phyloP scores from a whole-genome alignment of 371 early-diverging fungal species.

The Lichtheimia corymbifera region DNA sequence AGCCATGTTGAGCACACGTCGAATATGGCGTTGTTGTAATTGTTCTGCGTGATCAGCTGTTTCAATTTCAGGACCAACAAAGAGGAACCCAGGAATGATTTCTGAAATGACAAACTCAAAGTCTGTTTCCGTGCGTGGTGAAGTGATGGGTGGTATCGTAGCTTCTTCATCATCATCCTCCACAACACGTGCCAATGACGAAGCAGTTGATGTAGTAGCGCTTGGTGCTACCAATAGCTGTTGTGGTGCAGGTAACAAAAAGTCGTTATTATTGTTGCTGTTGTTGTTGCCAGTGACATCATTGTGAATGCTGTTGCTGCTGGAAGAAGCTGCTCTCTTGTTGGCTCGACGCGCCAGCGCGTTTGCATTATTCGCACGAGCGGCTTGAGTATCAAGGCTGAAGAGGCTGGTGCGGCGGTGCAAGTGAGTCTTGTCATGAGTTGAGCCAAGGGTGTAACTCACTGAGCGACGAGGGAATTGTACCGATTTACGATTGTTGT shows the following conservation, averaged over 20 bases:
- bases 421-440: slow-evolving; percentile 21
- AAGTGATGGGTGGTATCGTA: slow-evolving; percentile 21
- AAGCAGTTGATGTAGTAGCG: slow-evolving; percentile 3
- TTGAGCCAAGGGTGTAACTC: slow-evolving; percentile 44
- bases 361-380: slow-evolving; percentile 48
- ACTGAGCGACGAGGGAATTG: slow-evolving; percentile 42
- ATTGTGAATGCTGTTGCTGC: slow-evolving; percentile 3
- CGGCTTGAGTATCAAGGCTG: slow-evolving; percentile 53
- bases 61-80: slow-evolving; percentile 63
- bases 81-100: slow-evolving; percentile 61
- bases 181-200: slow-evolving; percentile 27
- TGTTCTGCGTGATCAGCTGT: slow-evolving; percentile 51
- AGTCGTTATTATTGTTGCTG: slow-evolving; percentile 1
- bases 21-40: slow-evolving; percentile 45
- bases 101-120: slow-evolving; percentile 59
- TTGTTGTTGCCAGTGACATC: slow-evolving; percentile 2
- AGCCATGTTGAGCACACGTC: slow-evolving; percentile 65
- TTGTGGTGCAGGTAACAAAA: slow-evolving; percentile 4
- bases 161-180: slow-evolving; percentile 36
- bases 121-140: slow-evolving; percentile 45
- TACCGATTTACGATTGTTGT: slow-evolving; percentile 1
- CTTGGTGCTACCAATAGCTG: slow-evolving; percentile 11
- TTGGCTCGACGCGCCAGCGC: slow-evolving; percentile 49
- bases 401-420: slow-evolving; percentile 46
- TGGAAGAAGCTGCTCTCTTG: slow-evolving; percentile 8